These are phyloP conservation scores for Tausonia pullulans DNA, from an alignment of 1,284 basidiomycete genomes.

Conservation along the genomic window DNA sequence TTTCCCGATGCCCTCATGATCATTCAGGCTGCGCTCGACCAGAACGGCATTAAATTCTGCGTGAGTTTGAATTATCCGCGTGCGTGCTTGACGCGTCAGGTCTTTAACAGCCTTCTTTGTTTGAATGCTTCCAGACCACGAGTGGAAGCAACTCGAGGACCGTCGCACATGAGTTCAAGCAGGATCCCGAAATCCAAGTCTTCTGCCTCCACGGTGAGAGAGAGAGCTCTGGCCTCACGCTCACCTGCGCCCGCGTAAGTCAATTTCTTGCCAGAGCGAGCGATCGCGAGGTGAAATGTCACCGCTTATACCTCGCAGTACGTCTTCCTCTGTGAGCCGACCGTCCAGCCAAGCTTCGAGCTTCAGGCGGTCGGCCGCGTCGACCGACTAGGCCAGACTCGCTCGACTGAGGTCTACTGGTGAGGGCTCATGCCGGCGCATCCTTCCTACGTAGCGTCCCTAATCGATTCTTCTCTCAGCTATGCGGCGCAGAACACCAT, in stretches of 20 bases:
- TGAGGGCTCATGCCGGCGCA: neutral
- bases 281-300: too few species aligned
- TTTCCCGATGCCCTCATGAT: slow-evolving; percentile 9
- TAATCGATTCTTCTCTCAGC: neutral
- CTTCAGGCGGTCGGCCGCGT: slow-evolving; percentile 14
- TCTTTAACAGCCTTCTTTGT: too few species aligned
- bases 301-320: neutral
- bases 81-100: too few species aligned
- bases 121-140: neutral
- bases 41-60: slow-evolving; percentile 5
- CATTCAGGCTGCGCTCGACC: slow-evolving; percentile 1
- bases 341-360: slow-evolving; percentile 5
- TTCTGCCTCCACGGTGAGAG: slow-evolving; percentile 8
- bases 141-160: neutral
- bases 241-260: neutral
- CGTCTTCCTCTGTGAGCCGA: slow-evolving; percentile 10
- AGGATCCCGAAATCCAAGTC: slow-evolving; percentile 3
- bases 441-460: neutral
- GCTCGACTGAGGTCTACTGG: slow-evolving; percentile 7
- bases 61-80: too few species aligned
- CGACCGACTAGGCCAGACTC: slow-evolving; percentile 12
- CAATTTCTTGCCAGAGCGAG: too few species aligned
- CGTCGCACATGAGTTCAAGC: slow-evolving; percentile 9
- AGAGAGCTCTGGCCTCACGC: slow-evolving; percentile 10
- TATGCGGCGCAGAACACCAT: slow-evolving; percentile 2